Percentiles rank a stretch among this genome's conserved stretches.
phyloP scores from a whole-genome alignment of 2,329 filamentous ascomycete species.

The Neurospora sp. region DNA sequence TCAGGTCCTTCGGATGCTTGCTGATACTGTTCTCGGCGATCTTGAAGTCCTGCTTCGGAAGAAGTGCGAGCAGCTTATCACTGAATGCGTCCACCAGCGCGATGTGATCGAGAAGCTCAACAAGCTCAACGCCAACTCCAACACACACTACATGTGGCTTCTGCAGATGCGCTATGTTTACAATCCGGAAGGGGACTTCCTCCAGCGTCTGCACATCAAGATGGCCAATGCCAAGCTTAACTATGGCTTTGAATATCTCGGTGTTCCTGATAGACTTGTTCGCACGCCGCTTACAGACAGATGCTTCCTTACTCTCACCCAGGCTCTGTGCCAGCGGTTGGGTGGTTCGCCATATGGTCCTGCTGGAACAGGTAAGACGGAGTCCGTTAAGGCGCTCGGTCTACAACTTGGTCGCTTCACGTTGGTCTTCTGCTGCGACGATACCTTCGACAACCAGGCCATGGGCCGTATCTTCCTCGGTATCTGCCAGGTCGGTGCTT shows the following conservation, averaged over 20 bases:
- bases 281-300: constrained; percentile 94
- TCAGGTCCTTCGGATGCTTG: constrained; percentile 73
- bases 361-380: constrained; percentile 96
- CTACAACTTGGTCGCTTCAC: constrained; percentile 95
- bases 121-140: constrained; percentile 59
- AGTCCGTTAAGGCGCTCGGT: constrained; percentile 96
- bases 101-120: constrained; percentile 85
- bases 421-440: constrained; percentile 97
- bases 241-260: constrained; percentile 97
- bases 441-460: constrained; percentile 98
- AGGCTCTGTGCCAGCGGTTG: constrained; percentile 87
- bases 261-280: constrained; percentile 91
- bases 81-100: constrained; percentile 95
- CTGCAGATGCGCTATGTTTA: constrained; percentile 97
- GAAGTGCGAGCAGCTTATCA: constrained; percentile 98
- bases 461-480: constrained; percentile 99
- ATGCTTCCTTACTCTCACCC: constrained; percentile 95
- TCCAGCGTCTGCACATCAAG: constrained; percentile 76
- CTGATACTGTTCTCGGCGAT: constrained; percentile 81
- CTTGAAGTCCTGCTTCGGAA: constrained; percentile 79
- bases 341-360: constrained; percentile 96
- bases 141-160: constrained; percentile 84
- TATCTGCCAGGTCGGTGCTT: constrained; percentile 97
- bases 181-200: constrained; percentile 64
- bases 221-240: constrained; percentile 95